Conservation (phyloP, 2,329 filamentous ascomycete species). For the Apiospora hydei region DNA sequence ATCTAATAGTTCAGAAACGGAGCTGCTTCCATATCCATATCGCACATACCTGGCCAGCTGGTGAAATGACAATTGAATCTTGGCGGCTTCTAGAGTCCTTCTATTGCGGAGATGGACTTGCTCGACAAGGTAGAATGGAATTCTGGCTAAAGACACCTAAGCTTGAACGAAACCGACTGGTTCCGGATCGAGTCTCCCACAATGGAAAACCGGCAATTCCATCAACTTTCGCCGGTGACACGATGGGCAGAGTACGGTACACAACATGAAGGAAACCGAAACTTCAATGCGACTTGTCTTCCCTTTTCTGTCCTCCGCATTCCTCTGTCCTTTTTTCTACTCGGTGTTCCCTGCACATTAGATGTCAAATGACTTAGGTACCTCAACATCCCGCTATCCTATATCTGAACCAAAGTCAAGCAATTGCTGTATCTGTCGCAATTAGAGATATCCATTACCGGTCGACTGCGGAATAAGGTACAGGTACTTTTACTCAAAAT, state of each 20-base stretch:
- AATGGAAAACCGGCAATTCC: background rate
- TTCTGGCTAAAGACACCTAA: conserved; percentile 2
- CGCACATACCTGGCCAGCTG: background rate
- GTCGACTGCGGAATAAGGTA: conserved; percentile 3
- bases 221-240: background rate
- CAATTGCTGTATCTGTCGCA: background rate
- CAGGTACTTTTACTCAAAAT: background rate
- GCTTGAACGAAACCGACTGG: background rate
- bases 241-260: background rate
- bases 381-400: background rate
- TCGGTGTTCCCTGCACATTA: background rate
- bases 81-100: background rate
- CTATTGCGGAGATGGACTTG: background rate
- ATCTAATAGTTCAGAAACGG: background rate
- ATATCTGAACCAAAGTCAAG: background rate
- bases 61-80: background rate
- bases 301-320: background rate
- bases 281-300: background rate
- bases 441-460: conserved; percentile 7
- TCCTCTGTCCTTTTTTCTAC: background rate
- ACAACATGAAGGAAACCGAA: background rate
- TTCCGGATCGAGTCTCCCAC: background rate
- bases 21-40: background rate
- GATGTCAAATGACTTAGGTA: background rate
- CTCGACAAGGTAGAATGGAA: background rate